A percentile compares a stretch with the other conserved stretches of the same genome.
Conservation (phyloP, 345 rosid genomes). For the Salix dunnii region DNA sequence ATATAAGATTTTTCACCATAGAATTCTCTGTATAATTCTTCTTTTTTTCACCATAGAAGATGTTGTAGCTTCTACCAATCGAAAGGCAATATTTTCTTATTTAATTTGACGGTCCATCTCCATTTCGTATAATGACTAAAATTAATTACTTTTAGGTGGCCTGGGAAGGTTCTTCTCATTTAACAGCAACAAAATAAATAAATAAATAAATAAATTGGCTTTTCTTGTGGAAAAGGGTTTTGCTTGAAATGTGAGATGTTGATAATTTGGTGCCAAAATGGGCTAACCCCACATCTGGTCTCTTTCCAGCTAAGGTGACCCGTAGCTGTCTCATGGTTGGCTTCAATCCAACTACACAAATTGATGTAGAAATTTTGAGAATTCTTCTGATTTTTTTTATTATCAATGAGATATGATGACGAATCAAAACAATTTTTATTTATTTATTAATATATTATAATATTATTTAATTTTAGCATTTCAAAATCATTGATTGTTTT, state of each 20-base stretch:
- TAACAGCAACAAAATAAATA: neutral
- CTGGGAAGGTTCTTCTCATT: neutral
- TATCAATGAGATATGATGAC: too few species aligned
- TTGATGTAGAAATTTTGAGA: neutral
- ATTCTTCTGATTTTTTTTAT: neutral
- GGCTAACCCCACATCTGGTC: conserved; percentile 16
- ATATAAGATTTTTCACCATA: too few species aligned
- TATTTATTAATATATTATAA: too few species aligned
- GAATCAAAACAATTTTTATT: too few species aligned
- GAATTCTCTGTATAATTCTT: too few species aligned
- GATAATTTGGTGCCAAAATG: neutral
- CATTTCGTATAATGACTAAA: neutral
- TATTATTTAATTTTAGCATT: too few species aligned
- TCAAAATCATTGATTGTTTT: too few species aligned
- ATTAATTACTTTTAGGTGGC: neutral
- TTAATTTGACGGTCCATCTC: neutral
- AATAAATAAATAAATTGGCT: too few species aligned
- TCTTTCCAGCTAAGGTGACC: too few species aligned
- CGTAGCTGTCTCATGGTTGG: conserved; percentile 16
- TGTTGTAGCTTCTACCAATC: neutral
- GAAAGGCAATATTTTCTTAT: neutral
- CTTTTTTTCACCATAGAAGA: neutral
- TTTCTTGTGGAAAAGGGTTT: too few species aligned
- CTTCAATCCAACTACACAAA: neutral
- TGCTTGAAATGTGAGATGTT: neutral